phyloP scores from a whole-genome alignment of 371 early-diverging fungal genomes.

The Actinomortierella ambigua region DNA sequence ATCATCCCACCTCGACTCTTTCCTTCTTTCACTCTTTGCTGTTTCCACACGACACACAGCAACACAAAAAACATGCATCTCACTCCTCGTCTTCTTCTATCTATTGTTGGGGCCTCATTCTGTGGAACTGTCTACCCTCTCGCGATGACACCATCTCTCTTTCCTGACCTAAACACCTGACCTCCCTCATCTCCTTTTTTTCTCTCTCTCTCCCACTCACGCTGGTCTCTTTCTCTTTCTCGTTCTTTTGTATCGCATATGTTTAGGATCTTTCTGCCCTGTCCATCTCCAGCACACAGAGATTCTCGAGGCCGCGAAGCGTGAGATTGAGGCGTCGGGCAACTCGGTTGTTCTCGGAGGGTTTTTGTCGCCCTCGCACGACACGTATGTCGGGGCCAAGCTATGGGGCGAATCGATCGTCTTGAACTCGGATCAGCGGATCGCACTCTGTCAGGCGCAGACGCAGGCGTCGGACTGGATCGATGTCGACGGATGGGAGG shows the following conservation, averaged over 20 bases:
- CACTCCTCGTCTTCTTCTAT: no score
- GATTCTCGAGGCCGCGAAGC: conserved; percentile 45
- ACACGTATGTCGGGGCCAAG: conserved; percentile 40
- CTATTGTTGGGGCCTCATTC: neutral
- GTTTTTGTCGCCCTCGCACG: conserved; percentile 46
- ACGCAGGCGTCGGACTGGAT: conserved; percentile 44
- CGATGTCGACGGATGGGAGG: conserved; percentile 46
- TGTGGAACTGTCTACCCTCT: neutral
- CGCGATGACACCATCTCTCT: neutral
- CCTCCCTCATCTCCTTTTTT: no score
- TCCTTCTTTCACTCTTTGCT: no score
- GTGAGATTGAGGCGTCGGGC: conserved; percentile 24
- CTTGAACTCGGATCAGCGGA: conserved; percentile 26
- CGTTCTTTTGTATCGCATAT: neutral
- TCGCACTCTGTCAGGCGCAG: conserved; percentile 38
- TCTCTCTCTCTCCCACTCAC: no score
- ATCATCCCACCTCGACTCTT: no score
- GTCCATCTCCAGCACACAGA: conserved; percentile 44
- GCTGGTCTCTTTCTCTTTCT: conserved; percentile 1
- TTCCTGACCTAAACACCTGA: no score
- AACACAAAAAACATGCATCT: no score
- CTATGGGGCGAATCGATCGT: conserved; percentile 20
- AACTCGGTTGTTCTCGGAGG: conserved; percentile 40
- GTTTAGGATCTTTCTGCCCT: conserved; percentile 44
- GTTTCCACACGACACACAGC: no score